These are phyloP conservation scores for Coelastrella sp. DNA, from an alignment of 139 green algal species.

Conservation along the genomic window DNA sequence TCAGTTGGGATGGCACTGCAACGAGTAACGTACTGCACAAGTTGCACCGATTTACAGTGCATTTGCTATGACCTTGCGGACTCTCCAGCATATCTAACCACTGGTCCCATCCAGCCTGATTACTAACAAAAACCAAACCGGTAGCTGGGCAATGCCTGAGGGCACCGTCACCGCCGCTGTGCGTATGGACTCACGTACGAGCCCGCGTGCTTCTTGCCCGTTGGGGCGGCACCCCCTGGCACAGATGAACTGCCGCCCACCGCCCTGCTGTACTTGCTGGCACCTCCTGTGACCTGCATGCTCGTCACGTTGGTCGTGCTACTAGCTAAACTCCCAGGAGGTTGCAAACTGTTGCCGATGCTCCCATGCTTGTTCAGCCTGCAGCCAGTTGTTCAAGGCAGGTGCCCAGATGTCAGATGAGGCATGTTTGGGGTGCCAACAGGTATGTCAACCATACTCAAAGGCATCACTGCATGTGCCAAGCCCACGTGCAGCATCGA, in stretches of 20 bases:
- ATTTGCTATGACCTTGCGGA: too few relatives aligned
- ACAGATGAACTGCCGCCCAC: background rate
- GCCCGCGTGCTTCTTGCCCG: background rate
- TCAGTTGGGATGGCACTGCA: too few relatives aligned
- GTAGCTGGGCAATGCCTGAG: background rate
- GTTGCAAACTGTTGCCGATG: constrained; percentile 26
- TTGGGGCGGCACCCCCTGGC: background rate
- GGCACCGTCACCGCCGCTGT: background rate
- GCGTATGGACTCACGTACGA: constrained; percentile 25
- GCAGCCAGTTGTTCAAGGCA: too few relatives aligned
- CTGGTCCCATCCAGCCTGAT: background rate
- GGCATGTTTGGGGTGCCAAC: too few relatives aligned
- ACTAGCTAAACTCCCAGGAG: constrained; percentile 23
- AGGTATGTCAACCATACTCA: too few relatives aligned
- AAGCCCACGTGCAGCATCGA: too few relatives aligned
- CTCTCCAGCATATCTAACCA: too few relatives aligned
- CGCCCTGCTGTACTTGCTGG: constrained; percentile 8
- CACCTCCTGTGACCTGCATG: constrained; percentile 17
- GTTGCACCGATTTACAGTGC: too few relatives aligned
- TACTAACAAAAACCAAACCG: background rate
- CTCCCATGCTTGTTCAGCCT: constrained; percentile 18
- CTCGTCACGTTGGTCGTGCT: constrained; percentile 31
- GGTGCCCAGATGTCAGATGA: too few relatives aligned
- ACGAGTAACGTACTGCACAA: too few relatives aligned
- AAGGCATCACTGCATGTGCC: too few relatives aligned